phyloP scores from a whole-genome alignment of 148 eudicot species.

The Suaeda aralocaspica region DNA sequence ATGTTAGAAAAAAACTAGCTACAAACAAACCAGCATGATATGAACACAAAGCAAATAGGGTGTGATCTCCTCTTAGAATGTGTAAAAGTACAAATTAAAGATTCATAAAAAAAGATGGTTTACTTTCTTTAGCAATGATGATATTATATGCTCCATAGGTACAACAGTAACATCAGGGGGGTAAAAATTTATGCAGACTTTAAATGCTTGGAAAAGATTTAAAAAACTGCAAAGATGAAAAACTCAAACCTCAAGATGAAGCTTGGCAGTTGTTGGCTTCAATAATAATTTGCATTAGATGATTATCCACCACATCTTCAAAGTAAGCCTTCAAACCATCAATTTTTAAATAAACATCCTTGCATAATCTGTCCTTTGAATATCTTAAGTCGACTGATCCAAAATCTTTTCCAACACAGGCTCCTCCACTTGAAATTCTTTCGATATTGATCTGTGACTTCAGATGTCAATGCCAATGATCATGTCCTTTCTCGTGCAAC shows the following conservation, averaged over 20 bases:
- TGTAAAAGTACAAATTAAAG: no score
- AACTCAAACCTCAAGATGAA: constrained; percentile 51
- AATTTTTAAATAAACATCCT: constrained; percentile 31
- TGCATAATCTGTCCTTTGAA: constrained; percentile 41
- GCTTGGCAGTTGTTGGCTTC: constrained; percentile 41
- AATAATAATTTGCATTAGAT: constrained; percentile 38
- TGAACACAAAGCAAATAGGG: neutral
- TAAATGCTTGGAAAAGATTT: neutral
- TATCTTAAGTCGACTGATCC: constrained; percentile 34
- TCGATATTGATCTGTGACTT: constrained; percentile 23
- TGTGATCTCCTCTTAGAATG: neutral
- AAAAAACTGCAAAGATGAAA: constrained; percentile 18
- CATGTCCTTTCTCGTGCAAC: no score
- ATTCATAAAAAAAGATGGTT: neutral
- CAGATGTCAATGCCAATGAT: constrained; percentile 30
- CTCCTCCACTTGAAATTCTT: no score
- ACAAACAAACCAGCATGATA: neutral
- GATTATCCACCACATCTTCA: constrained; percentile 37
- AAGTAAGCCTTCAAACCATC: constrained; percentile 62
- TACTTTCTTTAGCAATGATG: constrained; percentile 9
- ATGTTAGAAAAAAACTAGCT: neutral
- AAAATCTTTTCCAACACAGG: constrained; percentile 22
- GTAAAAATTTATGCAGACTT: neutral
- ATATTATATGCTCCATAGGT: no score
- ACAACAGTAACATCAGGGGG: no score